Evolutionary conservation across 2,329 filamentous ascomycete species (phyloP).

Genomic region (Teratosphaeria viscida): DNA sequence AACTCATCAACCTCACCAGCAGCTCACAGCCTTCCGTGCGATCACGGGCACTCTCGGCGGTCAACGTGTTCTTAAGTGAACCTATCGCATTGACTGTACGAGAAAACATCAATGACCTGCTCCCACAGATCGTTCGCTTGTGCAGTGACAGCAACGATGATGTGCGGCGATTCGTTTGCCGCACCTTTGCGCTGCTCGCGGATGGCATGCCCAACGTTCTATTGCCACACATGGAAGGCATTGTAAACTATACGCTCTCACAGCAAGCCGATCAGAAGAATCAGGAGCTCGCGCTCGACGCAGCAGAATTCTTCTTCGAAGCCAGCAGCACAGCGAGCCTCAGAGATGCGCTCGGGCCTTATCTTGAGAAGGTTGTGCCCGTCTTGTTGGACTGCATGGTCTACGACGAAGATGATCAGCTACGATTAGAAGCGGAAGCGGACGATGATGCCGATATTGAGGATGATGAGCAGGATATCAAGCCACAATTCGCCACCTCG

Average conservation of each 20-base stretch:
- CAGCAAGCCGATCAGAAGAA: constrained; percentile 78
- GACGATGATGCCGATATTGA: constrained; percentile 78
- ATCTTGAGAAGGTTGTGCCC: constrained; percentile 75
- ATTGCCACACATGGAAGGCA: constrained; percentile 70
- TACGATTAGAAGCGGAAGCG: constrained; percentile 69
- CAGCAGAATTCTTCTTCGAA: constrained; percentile 94
- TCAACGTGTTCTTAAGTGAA: constrained; percentile 87
- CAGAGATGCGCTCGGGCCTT: constrained; percentile 64
- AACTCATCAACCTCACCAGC: constrained; percentile 76
- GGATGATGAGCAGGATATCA: constrained; percentile 82
- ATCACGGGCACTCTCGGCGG: constrained; percentile 65
- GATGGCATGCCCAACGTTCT: constrained; percentile 87
- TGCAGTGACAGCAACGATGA: constrained; percentile 67
- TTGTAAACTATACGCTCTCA: constrained; percentile 85
- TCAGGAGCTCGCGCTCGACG: constrained; percentile 82
- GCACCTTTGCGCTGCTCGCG: constrained; percentile 83
- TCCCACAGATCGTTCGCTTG: constrained; percentile 73
- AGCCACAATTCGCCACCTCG: constrained; percentile 73
- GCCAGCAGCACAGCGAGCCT: constrained; percentile 79
- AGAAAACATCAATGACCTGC: constrained; percentile 66
- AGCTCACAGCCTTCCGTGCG: constrained; percentile 68
- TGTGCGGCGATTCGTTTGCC: constrained; percentile 85
- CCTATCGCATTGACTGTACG: constrained; percentile 61
- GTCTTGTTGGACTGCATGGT: constrained; percentile 91
- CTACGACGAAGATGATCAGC: constrained; percentile 88